A percentile compares a stretch with the other conserved stretches of the same genome.
Evolutionary conservation across 192 early-diverging fungal genomes (phyloP).

Genomic region (Gryganskiella cystojenkinii): DNA sequence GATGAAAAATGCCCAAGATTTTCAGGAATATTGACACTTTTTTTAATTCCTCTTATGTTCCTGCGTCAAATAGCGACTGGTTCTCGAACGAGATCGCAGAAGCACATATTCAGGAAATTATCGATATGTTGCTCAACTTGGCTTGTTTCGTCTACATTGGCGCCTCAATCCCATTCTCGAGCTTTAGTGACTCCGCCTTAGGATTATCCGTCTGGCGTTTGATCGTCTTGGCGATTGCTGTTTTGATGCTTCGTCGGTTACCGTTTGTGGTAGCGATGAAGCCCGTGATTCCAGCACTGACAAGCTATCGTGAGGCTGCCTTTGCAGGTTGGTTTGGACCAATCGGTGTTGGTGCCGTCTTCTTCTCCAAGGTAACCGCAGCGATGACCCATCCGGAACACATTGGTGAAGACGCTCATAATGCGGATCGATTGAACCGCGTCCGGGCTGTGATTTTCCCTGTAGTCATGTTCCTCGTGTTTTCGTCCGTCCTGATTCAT

Average conservation of each 20-base stretch:
- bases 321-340: constrained; percentile 96
- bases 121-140: constrained; percentile 89
- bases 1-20: not conserved
- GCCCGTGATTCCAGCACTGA: constrained; percentile 73
- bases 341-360: constrained; percentile 77
- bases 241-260: constrained; percentile 79
- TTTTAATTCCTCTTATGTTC: not conserved
- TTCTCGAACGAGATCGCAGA: constrained; percentile 85
- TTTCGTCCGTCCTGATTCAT: constrained; percentile 86
- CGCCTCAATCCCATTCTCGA: constrained; percentile 76
- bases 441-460: constrained; percentile 57
- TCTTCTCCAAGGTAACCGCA: constrained; percentile 57
- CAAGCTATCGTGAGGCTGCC: constrained; percentile 76
- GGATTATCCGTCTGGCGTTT: constrained; percentile 77
- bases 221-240: constrained; percentile 64
- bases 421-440: constrained; percentile 6
- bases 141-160: constrained; percentile 93
- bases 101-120: constrained; percentile 88
- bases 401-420: constrained; percentile 15
- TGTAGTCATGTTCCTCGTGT: constrained; percentile 77
- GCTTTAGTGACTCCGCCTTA: constrained; percentile 65
- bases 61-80: constrained; percentile 79
- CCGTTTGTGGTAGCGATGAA: constrained; percentile 75
- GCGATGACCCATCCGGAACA: constrained; percentile 11
- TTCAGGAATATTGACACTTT: not conserved